These are phyloP conservation scores for Magnaporthiopsis rhizophila DNA, from an alignment of 2,329 filamentous ascomycete genomes.

Conservation along the genomic window DNA sequence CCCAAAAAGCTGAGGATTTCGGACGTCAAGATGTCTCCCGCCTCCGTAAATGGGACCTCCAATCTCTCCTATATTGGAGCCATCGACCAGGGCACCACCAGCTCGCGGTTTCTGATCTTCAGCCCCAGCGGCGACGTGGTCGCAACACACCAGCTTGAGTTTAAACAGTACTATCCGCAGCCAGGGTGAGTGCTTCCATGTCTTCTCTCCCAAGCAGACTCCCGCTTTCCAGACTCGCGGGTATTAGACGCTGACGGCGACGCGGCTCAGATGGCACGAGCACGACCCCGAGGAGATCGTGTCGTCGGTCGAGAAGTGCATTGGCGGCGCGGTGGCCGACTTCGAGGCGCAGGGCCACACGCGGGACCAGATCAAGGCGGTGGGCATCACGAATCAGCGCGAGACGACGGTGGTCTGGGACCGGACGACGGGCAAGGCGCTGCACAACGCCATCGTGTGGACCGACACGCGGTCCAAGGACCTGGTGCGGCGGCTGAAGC, in stretches of 20 bases:
- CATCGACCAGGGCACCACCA: constrained; percentile 88
- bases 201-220: too few relatives aligned
- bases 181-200: too few relatives aligned
- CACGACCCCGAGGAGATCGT: constrained; percentile 76
- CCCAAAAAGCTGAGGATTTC: too few relatives aligned
- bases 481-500: constrained; percentile 70
- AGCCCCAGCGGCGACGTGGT: constrained; percentile 69
- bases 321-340: constrained; percentile 64
- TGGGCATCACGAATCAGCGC: constrained; percentile 86
- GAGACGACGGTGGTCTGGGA: constrained; percentile 88
- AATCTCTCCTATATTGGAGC: constrained; percentile 59
- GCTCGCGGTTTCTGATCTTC: constrained; percentile 85
- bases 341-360: constrained; percentile 64
- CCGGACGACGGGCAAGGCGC: constrained; percentile 65
- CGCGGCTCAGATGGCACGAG: constrained; percentile 70
- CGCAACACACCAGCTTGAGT: constrained; percentile 79
- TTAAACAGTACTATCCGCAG: constrained; percentile 77
- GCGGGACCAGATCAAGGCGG: constrained; percentile 55
- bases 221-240: too few relatives aligned
- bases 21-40: too few relatives aligned
- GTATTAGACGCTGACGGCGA: too few relatives aligned
- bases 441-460: constrained; percentile 85
- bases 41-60: too few relatives aligned
- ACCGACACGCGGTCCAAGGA: constrained; percentile 70
- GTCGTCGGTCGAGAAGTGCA: constrained; percentile 67